A percentile compares a stretch with the other conserved stretches of the same genome.
These are phyloP conservation scores for Penicillium verhagenii DNA, from an alignment of 495 filamentous ascomycete species.

Conservation along the genomic window DNA sequence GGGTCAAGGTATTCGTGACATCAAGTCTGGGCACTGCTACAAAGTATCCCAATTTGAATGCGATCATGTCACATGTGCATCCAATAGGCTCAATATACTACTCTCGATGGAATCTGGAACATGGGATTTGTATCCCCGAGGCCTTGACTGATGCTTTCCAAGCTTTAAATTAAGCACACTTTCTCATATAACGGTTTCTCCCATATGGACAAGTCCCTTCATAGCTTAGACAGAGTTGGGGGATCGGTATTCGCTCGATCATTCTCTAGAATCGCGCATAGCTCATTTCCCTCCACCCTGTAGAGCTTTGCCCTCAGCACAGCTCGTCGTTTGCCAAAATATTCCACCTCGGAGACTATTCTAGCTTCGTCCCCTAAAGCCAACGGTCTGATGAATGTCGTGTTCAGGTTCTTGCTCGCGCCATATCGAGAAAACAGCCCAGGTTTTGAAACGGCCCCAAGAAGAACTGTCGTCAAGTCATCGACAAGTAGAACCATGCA, in stretches of 20 bases:
- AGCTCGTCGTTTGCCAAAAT: background rate
- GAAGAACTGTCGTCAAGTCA: constrained; percentile 3
- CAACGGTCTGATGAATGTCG: constrained; percentile 1
- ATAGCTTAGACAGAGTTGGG: background rate
- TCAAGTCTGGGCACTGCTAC: no score
- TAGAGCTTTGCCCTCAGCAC: constrained; percentile 1
- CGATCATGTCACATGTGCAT: no score
- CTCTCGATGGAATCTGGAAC: no score
- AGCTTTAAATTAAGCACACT: no score
- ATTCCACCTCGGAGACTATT: background rate
- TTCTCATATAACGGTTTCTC: no score
- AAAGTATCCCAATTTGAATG: no score
- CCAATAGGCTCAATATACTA: no score
- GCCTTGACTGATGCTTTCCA: no score
- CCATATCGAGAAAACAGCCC: background rate
- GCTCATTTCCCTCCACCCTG: background rate
- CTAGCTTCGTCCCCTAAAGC: background rate
- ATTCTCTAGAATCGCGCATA: background rate
- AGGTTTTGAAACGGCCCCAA: constrained; percentile 1
- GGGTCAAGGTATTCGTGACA: no score
- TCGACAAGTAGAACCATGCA: background rate
- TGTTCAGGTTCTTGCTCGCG: background rate
- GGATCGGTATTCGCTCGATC: constrained; percentile 1
- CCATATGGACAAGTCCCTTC: background rate
- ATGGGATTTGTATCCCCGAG: no score